Evolutionary conservation across 1,284 basidiomycete species (phyloP), one percentile per base, ranked within the genome.

Genomic region (Sutorius eximius): DNA sequence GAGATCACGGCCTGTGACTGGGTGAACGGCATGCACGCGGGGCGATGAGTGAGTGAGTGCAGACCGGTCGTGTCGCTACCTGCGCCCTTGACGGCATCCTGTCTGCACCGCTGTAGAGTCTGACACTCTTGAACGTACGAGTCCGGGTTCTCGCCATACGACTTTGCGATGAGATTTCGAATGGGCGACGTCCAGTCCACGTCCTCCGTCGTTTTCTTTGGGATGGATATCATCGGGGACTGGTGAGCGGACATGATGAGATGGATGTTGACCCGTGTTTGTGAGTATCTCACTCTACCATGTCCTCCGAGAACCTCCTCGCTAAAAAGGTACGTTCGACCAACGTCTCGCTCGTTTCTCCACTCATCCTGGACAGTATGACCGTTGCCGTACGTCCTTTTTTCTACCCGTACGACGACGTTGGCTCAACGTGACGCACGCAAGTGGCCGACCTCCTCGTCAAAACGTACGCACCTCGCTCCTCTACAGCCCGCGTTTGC

Each of bases 181-280:
- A 99, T 91, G 2, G 94, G 92, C 0, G 82, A 83, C 3, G 94
- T 91, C 86, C 95, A 95, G 75, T 98, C 96, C 33, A 97, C 89
- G 64, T 91, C 89, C 29, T 91, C 89, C 0, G 89, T 89, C 7
- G 77, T 72, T 75, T 91, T 91, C 76, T 80, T 87, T 1, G 89
- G 89, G 45, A 91, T 88, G 10, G 87, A 83, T 56, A 91, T 83
- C 83, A 90, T 87, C n/a, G 89, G 89, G 40, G 87, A 85, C 71
- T 90, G 86, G 71, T 82, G 79, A 27, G 86, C 80, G 36, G 86
- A 80, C 84, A 87, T 89, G 49, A 36, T 52, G 49, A 37, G 16
- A 12, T n/a, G 3, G 7, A 20, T 62, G 57, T 69, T 70, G 62
- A 44, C 27, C 27, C 30, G 6, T 71, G 38, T 73, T 72, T 73